A percentile compares a stretch with the other conserved stretches of the same genome.
These are phyloP conservation scores for Hippophae tibetana DNA, from an alignment of 306 rosid species.

Conservation along the genomic window DNA sequence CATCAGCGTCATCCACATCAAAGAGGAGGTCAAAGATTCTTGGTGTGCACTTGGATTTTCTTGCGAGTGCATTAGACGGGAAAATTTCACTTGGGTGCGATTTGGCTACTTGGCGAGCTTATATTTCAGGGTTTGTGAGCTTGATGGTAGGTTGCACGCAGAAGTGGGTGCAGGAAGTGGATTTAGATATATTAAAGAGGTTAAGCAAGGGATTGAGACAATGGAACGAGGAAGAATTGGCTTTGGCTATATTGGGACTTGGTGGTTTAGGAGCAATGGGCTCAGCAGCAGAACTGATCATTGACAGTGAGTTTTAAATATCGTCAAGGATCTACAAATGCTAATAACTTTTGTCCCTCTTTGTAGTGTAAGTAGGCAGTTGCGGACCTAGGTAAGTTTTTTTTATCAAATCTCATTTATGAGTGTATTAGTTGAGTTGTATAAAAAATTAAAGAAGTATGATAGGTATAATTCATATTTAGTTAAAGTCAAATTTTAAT, in stretches of 20 bases:
- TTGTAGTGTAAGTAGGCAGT: too few relatives aligned
- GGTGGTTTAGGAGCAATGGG: conserved; percentile 78
- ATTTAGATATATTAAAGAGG: conserved; percentile 52
- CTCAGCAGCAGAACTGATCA: conserved; percentile 64
- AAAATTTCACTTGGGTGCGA: conserved; percentile 50
- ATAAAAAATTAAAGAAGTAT: too few relatives aligned
- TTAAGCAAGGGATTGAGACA: conserved; percentile 56
- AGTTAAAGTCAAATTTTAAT: too few relatives aligned
- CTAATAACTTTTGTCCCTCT: too few relatives aligned
- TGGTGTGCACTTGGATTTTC: conserved; percentile 56
- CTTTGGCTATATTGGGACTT: conserved; percentile 58
- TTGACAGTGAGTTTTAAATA: conserved; percentile 29
- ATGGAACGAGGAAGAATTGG: conserved; percentile 66
- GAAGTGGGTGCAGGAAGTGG: conserved; percentile 53
- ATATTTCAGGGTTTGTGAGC: conserved; percentile 60
- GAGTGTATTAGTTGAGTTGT: too few relatives aligned
- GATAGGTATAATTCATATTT: too few relatives aligned
- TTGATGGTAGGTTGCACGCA: conserved; percentile 60
- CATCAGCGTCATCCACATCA: conserved; percentile 24
- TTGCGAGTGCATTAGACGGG: conserved; percentile 51
- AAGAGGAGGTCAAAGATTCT: conserved; percentile 48
- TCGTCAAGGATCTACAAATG: neutral
- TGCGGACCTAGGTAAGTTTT: too few relatives aligned
- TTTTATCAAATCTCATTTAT: too few relatives aligned
- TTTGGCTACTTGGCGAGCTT: conserved; percentile 58